Conservation (phyloP, 352 stramenopile genomes). For the Elongisporangium undulatum region DNA sequence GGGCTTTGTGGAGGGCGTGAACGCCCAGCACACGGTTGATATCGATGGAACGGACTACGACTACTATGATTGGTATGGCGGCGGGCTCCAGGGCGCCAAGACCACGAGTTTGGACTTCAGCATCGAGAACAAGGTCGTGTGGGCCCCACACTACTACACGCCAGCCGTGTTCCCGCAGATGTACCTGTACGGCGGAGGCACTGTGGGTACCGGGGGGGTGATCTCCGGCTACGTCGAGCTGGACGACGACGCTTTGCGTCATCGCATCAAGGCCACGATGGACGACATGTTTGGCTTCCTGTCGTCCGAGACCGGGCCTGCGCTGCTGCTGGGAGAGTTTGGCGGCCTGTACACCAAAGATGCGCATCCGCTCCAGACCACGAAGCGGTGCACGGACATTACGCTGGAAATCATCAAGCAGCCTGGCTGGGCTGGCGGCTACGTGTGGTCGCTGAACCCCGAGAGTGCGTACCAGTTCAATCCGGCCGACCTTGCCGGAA, state of each 20-base stretch:
- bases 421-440: constrained; percentile 47
- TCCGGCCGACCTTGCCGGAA: constrained; percentile 30
- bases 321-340: constrained; percentile 65
- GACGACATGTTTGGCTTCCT: constrained; percentile 73
- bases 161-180: constrained; percentile 50
- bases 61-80: constrained; percentile 71
- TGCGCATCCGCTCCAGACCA: constrained; percentile 53
- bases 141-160: constrained; percentile 73
- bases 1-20: constrained; percentile 66
- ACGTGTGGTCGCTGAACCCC: constrained; percentile 71
- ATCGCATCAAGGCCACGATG: constrained; percentile 48
- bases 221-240: constrained; percentile 51
- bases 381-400: constrained; percentile 47
- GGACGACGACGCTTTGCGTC: constrained; percentile 33
- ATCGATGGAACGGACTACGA: constrained; percentile 39
- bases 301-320: constrained; percentile 33
- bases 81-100: constrained; percentile 34
- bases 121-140: constrained; percentile 64
- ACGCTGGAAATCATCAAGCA: constrained; percentile 58
- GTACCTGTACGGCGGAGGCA: constrained; percentile 57
- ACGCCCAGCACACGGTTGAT: constrained; percentile 33
- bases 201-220: constrained; percentile 16
- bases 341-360: constrained; percentile 57
- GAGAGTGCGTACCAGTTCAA: constrained; percentile 71
- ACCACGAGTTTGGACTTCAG: constrained; percentile 41